Evolutionary conservation across 352 stramenopile genomes (phyloP), one percentile per base, ranked within the genome.

Genomic region (Blastocystis sp.): DNA sequence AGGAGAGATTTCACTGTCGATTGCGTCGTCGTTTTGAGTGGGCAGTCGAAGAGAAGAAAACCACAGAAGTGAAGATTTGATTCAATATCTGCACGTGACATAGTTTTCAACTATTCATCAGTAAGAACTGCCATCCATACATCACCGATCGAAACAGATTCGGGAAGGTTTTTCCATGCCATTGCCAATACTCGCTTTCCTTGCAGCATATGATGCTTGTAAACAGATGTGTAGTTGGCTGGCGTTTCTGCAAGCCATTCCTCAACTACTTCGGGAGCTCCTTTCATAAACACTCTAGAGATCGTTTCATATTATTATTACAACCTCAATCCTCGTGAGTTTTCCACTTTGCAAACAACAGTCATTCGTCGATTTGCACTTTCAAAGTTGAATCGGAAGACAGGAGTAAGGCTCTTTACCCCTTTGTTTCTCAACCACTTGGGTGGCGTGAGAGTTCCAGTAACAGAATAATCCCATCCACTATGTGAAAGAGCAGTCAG

Each of bases 401-500:
- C 76, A 23, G 69, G 68, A 15, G 64, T 90, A 11, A 76, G 45
- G 5, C 37, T 70, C 23, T 56, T 76, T 23, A 90, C 87, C 82
- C 80, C 94, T 91, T 64, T 95, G 80, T 66, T 95, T 92, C n/a
- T 95, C 93, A 87, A 94, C 94, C 5, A 96, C 93, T 43, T 23
- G 6, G 76, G 76, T 29, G 76, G 76, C 43, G 29, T 45, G n/a
- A 91, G 61, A 23, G 56, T 34, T 20, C 90, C 89, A 6, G 76
- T 53, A 13, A n/a, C 50, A 13, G 62, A 75, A 13, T 92, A 62
- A 15, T 29, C 54, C 94, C 94, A 99, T 84, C 97, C 93, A 90
- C 99, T 98, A 29, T 96, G 94, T 87, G 95, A 95, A 62, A 99
- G 94, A 43, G 96, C 96, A 0, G 97, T 96, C 84, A 96, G 94